phyloP scores from a whole-genome alignment of 2,329 filamentous ascomycete species.

The Leptosphaerulina australis region DNA sequence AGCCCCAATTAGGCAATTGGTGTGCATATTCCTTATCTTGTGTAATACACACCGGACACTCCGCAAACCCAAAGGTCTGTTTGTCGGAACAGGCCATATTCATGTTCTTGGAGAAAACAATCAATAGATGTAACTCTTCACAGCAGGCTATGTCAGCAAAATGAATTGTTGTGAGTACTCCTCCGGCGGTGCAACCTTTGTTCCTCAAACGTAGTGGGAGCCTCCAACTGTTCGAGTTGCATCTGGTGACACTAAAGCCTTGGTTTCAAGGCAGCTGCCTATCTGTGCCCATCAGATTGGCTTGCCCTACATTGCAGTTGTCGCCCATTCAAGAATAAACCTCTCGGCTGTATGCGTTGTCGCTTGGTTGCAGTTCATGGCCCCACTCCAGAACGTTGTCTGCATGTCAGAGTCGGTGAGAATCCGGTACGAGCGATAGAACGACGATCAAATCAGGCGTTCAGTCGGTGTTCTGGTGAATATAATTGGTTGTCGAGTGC shows the following conservation, averaged over 20 bases:
- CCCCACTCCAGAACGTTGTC: constrained; percentile 30
- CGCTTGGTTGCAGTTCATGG: constrained; percentile 30
- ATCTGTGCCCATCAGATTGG: constrained; percentile 28
- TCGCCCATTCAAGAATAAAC: constrained; percentile 26
- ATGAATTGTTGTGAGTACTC: not conserved
- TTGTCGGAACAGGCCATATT: not conserved
- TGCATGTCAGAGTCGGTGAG: constrained; percentile 42
- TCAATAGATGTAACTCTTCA: not conserved
- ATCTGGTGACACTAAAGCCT: constrained; percentile 25
- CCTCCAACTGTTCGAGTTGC: constrained; percentile 3
- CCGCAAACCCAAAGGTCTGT: not conserved
- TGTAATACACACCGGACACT: not conserved
- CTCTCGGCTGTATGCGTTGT: constrained; percentile 44
- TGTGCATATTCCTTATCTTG: not conserved
- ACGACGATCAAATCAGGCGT: constrained; percentile 17
- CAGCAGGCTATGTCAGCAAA: not conserved
- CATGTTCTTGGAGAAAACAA: not conserved
- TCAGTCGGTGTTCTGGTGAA: constrained; percentile 5
- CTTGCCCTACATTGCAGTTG: constrained; percentile 26
- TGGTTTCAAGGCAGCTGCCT: constrained; percentile 34
- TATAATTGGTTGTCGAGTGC: constrained; percentile 20
- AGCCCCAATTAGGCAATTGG: constrained; percentile 3
- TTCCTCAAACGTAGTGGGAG: constrained; percentile 1
- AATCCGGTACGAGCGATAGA: constrained; percentile 18
- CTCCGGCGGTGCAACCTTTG: not conserved